Evolutionary conservation across 2,329 filamentous ascomycete species (phyloP).

Genomic region (Scleromitrula shiraiana): DNA sequence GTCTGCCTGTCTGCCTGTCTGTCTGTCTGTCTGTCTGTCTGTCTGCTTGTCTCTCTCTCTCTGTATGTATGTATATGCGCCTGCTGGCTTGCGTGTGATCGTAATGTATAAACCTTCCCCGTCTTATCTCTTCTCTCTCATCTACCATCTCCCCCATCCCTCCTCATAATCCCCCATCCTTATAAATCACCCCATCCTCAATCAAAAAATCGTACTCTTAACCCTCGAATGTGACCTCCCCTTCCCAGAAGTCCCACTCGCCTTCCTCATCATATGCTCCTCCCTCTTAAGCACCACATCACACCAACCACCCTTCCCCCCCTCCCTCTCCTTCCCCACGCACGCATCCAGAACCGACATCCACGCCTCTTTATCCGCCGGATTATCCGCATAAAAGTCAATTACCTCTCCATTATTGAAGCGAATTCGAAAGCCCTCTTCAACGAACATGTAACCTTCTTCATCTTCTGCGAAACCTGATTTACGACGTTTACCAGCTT

Average conservation of each 20-base stretch:
- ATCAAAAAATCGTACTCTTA: conserved; percentile 23
- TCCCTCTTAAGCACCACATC: conserved; percentile 59
- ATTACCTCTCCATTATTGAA: conserved; percentile 98
- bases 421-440: conserved; percentile 96
- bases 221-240: conserved; percentile 24
- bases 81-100: too few relatives aligned
- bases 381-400: conserved; percentile 72
- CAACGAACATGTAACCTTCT: conserved; percentile 99
- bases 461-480: conserved; percentile 97
- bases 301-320: conserved; percentile 56
- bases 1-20: too few relatives aligned
- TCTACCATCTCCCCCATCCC: too few relatives aligned
- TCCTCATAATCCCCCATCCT: too few relatives aligned
- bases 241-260: conserved; percentile 18
- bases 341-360: conserved; percentile 80
- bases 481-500: conserved; percentile 72
- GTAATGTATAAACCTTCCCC: too few relatives aligned
- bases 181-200: too few relatives aligned
- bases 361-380: conserved; percentile 85
- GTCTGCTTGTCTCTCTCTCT: too few relatives aligned
- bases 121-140: not conserved
- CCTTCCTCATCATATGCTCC: conserved; percentile 28
- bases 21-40: too few relatives aligned
- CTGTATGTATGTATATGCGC: too few relatives aligned
- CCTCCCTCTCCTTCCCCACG: conserved; percentile 39